Base-by-base conservation (phyloP, 805 yeast species). In the Saccharomycopsis lassenensis region DNA sequence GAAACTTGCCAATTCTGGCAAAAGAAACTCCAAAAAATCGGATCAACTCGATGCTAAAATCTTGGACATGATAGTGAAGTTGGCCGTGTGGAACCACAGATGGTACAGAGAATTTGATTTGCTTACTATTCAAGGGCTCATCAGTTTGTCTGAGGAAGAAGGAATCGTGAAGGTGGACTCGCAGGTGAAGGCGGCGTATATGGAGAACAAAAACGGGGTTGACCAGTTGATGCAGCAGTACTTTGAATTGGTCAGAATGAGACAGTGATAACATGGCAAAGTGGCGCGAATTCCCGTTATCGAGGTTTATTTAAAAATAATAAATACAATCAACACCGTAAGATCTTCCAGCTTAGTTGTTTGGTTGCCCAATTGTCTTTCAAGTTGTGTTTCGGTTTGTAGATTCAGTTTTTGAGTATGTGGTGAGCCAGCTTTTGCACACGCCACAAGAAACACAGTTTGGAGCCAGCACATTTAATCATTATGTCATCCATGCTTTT, bases 31-130 rank as follows among this genome's bases (percentile, higher is more conserved):
- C 16, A 17, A 16, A 7, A 31, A 24, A 4, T 35, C 36, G 28
- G 25, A 46, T 12, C 40, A 51, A 1, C 45, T 71, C 35, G 54
- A 53, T 34, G 51, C 48, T 15, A 63, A 67, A 44, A 72, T 84
- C 8, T 62, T 87, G 41, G 85, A 79, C 39, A 61, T 78, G 16
- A 58, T 76, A 39, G 83, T 87, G 24, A 81, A 80, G 49, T 61
- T 91, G 36, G 61, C 79, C n/a, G 94, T 91, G n/a, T 93, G 97
- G 96, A 81, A 85, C 52, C 96, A 87, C 57, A 73, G 98, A 52
- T 91, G 98, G 98, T 93, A 89, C 59, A 71, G 77, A 45, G 95
- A 89, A 46, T 89, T 86, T 52, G 77, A 93, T 6, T 82, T 93
- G 15, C 62, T 63, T 32, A 61, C 85, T 32, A 52, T 76, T n/a